These are phyloP conservation scores for Entomophthora muscae DNA, from an alignment of 371 early-diverging fungal genomes.

Conservation along the genomic window DNA sequence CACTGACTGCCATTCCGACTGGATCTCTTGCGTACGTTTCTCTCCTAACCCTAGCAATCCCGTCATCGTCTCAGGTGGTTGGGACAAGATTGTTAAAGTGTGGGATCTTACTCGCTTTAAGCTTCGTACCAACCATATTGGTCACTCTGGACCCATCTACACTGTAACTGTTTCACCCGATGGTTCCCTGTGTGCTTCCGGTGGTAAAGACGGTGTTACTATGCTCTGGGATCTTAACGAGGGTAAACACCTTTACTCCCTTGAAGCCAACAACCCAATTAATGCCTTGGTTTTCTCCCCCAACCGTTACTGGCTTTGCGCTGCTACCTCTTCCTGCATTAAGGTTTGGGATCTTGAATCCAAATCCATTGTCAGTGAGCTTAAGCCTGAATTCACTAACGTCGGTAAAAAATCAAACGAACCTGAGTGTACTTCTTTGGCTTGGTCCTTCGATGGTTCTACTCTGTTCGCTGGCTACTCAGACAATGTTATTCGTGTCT, in stretches of 20 bases:
- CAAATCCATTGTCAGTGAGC: conserved; percentile 92
- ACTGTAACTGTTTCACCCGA: conserved; percentile 97
- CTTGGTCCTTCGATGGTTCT: conserved; percentile 96
- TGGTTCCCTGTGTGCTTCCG: conserved; percentile 98
- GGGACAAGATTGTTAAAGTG: conserved; percentile 99
- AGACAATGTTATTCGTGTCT: conserved; percentile 15
- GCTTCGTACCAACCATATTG: conserved; percentile 96
- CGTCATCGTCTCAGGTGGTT: conserved; percentile 92
- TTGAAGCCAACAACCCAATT: conserved; percentile 89
- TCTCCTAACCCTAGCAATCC: conserved; percentile 96
- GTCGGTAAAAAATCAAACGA: conserved; percentile 52
- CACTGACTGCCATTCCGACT: conserved; percentile 90
- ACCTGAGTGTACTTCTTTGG: conserved; percentile 82
- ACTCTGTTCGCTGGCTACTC: conserved; percentile 97
- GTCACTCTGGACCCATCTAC: conserved; percentile 96
- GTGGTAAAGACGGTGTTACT: conserved; percentile 97
- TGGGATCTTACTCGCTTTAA: conserved; percentile 97
- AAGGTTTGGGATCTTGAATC: conserved; percentile 98
- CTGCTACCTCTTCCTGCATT: conserved; percentile 91
- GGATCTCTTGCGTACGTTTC: conserved; percentile 97
- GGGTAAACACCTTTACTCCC: conserved; percentile 97
- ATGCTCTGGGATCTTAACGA: conserved; percentile 99
- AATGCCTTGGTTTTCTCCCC: conserved; percentile 96
- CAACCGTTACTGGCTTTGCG: conserved; percentile 99
- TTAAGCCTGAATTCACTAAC: conserved; percentile 73